These are phyloP conservation scores for Paramecium tetraurelia DNA, from an alignment of 73 alveolate species.

Conservation along the genomic window DNA sequence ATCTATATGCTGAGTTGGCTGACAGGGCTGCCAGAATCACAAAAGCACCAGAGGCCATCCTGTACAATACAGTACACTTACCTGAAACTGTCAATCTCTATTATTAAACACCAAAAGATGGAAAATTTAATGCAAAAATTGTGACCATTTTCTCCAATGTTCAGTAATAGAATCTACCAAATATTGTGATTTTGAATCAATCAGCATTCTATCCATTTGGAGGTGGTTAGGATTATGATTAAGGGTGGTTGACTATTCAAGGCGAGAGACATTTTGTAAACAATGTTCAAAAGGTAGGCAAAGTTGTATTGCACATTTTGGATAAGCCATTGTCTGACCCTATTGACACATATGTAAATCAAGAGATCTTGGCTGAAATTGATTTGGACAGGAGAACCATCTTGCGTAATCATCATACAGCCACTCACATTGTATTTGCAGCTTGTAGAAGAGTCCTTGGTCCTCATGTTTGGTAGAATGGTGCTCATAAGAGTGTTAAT, in stretches of 20 bases:
- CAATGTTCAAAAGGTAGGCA: constrained; percentile 95
- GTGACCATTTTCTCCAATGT: constrained; percentile 88
- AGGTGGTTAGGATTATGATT: constrained; percentile 97
- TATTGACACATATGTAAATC: constrained; percentile 71
- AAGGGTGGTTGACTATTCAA: constrained; percentile 77
- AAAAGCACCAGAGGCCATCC: constrained; percentile 91
- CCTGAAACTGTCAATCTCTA: constrained; percentile 91
- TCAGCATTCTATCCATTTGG: constrained; percentile 95
- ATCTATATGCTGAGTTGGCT: constrained; percentile 91
- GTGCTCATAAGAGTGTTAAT: constrained; percentile 97
- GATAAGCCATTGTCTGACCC: constrained; percentile 81
- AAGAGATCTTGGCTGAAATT: constrained; percentile 82
- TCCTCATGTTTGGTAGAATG: constrained; percentile 99
- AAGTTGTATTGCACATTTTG: constrained; percentile 89
- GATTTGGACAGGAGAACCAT: constrained; percentile 94
- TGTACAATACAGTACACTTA: constrained; percentile 90
- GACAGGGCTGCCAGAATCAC: constrained; percentile 88
- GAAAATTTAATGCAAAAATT: constrained; percentile 80
- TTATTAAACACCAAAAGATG: constrained; percentile 85
- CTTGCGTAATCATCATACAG: constrained; percentile 94
- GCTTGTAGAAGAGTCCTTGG: constrained; percentile 96
- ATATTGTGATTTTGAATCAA: constrained; percentile 87
- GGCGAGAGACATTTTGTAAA: constrained; percentile 77
- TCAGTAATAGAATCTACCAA: constrained; percentile 71
- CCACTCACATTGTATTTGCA: constrained; percentile 97